A percentile compares a stretch with the other conserved stretches of the same genome.
These are phyloP conservation scores for Aspergillus candidus DNA, from an alignment of 2,329 filamentous ascomycete genomes.

Conservation along the genomic window DNA sequence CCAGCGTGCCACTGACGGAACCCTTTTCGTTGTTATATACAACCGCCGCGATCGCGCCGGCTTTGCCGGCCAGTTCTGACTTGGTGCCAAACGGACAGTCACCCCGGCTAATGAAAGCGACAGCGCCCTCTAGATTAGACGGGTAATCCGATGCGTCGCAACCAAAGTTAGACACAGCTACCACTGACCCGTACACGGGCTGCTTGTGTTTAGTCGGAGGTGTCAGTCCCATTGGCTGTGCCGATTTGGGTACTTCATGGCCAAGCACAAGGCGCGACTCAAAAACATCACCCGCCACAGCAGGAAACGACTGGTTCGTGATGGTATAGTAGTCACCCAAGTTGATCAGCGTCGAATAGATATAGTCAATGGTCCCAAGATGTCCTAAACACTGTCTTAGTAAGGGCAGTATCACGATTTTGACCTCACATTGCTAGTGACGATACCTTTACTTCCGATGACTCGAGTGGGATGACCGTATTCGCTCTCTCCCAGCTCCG, in stretches of 20 bases:
- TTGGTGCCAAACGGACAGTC: conserved; percentile 66
- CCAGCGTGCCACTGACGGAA: conserved; percentile 61
- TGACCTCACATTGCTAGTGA: not conserved
- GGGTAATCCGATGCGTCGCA: conserved; percentile 62
- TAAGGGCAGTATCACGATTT: not conserved
- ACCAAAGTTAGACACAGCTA: conserved; percentile 51
- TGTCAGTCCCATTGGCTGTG: conserved; percentile 58
- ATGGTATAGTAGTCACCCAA: conserved; percentile 29
- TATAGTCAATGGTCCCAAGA: conserved; percentile 56
- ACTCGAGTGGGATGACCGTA: conserved; percentile 65
- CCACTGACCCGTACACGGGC: conserved; percentile 46
- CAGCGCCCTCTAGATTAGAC: conserved; percentile 49
- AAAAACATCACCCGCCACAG: conserved; percentile 55
- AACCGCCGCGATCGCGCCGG: conserved; percentile 66
- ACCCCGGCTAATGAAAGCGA: conserved; percentile 66
- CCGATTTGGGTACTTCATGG: conserved; percentile 47
- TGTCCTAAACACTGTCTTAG: conserved; percentile 42
- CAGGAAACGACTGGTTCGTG: conserved; percentile 52
- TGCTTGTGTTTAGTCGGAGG: conserved; percentile 38
- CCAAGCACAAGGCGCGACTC: conserved; percentile 57
- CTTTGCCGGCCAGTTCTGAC: conserved; percentile 59
- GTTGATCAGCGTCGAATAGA: conserved; percentile 48
- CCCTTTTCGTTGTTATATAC: conserved; percentile 68
- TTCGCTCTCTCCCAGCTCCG: conserved; percentile 53
- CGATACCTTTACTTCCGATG: conserved; percentile 58